Conservation (phyloP, 2,329 filamentous ascomycete genomes). For the Didymosphaeria variabile region DNA sequence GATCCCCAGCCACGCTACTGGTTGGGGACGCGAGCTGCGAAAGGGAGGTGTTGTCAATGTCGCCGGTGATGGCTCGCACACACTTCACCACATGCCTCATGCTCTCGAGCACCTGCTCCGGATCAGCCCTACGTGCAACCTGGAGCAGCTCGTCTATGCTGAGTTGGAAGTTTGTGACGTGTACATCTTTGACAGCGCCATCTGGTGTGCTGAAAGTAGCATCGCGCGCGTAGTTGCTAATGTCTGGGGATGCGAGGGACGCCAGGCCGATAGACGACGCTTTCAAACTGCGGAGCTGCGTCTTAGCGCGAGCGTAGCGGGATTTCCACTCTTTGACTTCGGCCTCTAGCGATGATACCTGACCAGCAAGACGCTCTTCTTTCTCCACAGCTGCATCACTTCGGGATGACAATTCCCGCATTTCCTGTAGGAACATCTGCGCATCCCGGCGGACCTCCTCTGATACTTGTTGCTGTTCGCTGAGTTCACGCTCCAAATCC, state of each 20-base stretch:
- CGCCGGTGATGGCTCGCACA: slow-evolving; percentile 84
- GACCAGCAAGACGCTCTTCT: slow-evolving; percentile 79
- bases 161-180: slow-evolving; percentile 95
- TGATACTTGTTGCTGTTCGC: slow-evolving; percentile 82
- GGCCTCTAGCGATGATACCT: slow-evolving; percentile 78
- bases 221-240: slow-evolving; percentile 71
- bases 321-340: slow-evolving; percentile 91
- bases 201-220: slow-evolving; percentile 73
- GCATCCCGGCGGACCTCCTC: slow-evolving; percentile 88
- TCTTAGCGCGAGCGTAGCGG: slow-evolving; percentile 87
- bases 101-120: slow-evolving; percentile 78
- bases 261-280: slow-evolving; percentile 80
- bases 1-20: slow-evolving; percentile 47
- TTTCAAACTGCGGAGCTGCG: slow-evolving; percentile 82
- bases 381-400: slow-evolving; percentile 81
- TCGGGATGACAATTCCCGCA: slow-evolving; percentile 84
- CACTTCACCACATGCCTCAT: slow-evolving; percentile 87
- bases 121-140: slow-evolving; percentile 75
- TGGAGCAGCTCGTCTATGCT: slow-evolving; percentile 90
- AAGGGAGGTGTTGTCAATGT: slow-evolving; percentile 68
- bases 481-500: slow-evolving; percentile 66
- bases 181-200: slow-evolving; percentile 87
- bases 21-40: slow-evolving; percentile 47
- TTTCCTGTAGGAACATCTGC: slow-evolving; percentile 83
- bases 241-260: slow-evolving; percentile 67